These are phyloP conservation scores for Apiotrichum akiyoshidainum DNA, from an alignment of 1,284 basidiomycete species.

Conservation along the genomic window DNA sequence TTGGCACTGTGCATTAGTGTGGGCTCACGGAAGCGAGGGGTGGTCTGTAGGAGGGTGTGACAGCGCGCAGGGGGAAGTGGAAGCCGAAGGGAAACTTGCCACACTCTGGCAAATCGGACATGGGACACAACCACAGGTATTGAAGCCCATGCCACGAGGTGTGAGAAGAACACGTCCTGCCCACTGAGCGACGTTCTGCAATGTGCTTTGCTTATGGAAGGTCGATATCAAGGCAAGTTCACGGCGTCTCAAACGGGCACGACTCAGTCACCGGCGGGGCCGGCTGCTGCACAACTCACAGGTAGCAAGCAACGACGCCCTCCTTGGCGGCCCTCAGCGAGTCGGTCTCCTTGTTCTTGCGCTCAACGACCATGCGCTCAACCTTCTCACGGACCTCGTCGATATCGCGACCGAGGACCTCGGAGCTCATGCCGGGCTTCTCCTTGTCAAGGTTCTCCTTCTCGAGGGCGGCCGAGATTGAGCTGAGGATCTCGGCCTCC, in stretches of 20 bases:
- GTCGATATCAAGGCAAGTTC: no score
- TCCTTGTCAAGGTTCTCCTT: slow-evolving; percentile 52
- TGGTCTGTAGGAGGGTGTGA: no score
- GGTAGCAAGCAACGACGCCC: slow-evolving; percentile 46
- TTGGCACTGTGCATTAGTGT: slow-evolving; percentile 1
- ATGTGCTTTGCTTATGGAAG: no score
- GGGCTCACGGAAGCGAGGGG: no score
- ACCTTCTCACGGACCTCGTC: slow-evolving; percentile 52
- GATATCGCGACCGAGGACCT: slow-evolving; percentile 49
- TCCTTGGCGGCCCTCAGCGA: slow-evolving; percentile 39
- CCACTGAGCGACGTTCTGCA: no score
- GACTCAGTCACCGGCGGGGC: not conserved
- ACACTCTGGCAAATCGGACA: no score
- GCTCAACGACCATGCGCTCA: slow-evolving; percentile 40
- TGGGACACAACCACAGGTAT: no score
- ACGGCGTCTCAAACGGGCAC: no score
- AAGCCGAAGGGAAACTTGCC: no score
- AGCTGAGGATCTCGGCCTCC: slow-evolving; percentile 47
- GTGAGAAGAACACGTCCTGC: no score
- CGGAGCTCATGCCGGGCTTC: slow-evolving; percentile 46
- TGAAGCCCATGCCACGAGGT: no score
- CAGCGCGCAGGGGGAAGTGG: not conserved
- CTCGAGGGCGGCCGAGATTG: slow-evolving; percentile 47
- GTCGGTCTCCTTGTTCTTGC: slow-evolving; percentile 32
- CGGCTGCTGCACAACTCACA: slow-evolving; percentile 33